Conservation (phyloP, 345 rosid species). For the Geranium brycei region DNA sequence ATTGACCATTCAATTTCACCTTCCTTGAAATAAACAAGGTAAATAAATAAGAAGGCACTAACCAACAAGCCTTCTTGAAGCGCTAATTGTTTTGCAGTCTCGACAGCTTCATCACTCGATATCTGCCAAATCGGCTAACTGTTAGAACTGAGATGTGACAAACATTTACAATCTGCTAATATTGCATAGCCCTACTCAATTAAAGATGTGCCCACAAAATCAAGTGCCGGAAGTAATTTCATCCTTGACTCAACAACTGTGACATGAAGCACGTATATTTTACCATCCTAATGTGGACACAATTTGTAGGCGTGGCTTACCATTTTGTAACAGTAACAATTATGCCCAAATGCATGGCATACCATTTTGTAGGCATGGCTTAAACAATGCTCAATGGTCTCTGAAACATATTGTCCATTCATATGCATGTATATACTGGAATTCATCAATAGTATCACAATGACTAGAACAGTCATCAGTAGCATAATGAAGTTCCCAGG, state of each 20-base stretch:
- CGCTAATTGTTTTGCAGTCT: conserved; percentile 92
- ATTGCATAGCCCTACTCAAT: background rate
- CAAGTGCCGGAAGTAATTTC: background rate
- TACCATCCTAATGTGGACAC: background rate
- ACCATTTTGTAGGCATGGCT: background rate
- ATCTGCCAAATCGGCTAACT: conserved; percentile 32
- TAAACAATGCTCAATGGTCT: background rate
- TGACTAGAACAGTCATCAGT: background rate
- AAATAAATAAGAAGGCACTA: conserved; percentile 19
- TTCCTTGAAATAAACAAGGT: background rate
- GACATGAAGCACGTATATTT: background rate
- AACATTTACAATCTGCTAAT: background rate
- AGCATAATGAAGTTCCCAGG: too few species aligned
- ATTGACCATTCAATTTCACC: background rate
- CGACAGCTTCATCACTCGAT: conserved; percentile 85
- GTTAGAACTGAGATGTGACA: background rate
- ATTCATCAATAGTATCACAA: background rate
- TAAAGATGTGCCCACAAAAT: background rate
- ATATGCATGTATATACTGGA: background rate
- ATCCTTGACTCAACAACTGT: background rate
- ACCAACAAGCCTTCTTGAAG: conserved; percentile 95
- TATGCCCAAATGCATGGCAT: background rate
- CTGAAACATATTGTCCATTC: background rate
- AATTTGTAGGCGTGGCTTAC: background rate
- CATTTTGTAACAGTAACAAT: too few species aligned